These are phyloP conservation scores for Colletotrichum shisoi DNA, from an alignment of 2,329 filamentous ascomycete genomes.

Conservation along the genomic window DNA sequence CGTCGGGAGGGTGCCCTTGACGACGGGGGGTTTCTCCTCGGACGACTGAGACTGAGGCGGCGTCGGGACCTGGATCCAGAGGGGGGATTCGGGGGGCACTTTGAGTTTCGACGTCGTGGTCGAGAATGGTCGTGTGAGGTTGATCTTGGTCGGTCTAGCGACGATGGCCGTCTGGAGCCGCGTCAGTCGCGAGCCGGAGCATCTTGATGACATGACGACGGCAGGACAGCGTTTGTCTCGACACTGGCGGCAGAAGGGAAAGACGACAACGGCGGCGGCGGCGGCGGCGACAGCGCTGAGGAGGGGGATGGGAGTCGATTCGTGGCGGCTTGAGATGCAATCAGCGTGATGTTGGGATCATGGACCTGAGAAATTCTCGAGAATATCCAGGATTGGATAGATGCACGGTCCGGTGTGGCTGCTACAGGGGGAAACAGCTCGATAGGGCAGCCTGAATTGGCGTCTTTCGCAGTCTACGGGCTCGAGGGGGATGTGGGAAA, in stretches of 20 bases:
- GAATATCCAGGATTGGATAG: conserved; percentile 26
- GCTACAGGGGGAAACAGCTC: neutral
- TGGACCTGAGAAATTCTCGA: conserved; percentile 40
- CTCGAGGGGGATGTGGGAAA: neutral
- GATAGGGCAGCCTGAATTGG: neutral
- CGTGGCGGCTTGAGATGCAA: conserved; percentile 24
- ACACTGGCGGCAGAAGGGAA: conserved; percentile 11
- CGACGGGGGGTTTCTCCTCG: conserved; percentile 53
- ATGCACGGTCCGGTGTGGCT: conserved; percentile 12
- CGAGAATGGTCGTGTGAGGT: conserved; percentile 46
- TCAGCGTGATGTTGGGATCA: conserved; percentile 20
- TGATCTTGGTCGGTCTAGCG: conserved; percentile 22
- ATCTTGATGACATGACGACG: conserved; percentile 37
- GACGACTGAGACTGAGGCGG: conserved; percentile 80
- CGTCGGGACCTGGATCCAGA: conserved; percentile 82
- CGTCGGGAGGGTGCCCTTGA: conserved; percentile 83
- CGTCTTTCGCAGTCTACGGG: neutral
- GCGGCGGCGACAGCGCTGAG: conserved; percentile 4
- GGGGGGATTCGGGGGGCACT: conserved; percentile 80
- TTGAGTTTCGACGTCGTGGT: conserved; percentile 44
- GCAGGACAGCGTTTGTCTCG: conserved; percentile 18
- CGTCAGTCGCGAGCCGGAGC: conserved; percentile 35
- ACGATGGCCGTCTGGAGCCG: conserved; percentile 26
- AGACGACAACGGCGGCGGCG: conserved; percentile 7
- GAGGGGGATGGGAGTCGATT: conserved; percentile 18